Percentiles rank a stretch among this genome's conserved stretches.
phyloP scores from a whole-genome alignment of 1,139 yeast genomes.

The Nakaseomyces glabratus region DNA sequence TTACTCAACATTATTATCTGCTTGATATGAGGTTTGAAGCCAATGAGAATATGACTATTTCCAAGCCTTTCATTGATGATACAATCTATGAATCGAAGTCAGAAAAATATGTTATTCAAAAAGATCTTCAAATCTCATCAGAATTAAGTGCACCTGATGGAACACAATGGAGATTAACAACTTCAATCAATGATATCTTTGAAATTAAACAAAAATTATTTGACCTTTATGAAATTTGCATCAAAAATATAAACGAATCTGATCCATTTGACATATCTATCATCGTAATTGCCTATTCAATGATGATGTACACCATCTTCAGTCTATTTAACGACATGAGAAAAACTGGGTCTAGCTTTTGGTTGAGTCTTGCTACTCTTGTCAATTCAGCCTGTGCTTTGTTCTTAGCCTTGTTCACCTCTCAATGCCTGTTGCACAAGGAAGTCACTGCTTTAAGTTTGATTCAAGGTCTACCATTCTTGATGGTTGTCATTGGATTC shows the following conservation, averaged over 20 bases:
- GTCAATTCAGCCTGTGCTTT: constrained; percentile 81
- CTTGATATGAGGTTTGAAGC: constrained; percentile 23
- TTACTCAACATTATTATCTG: constrained; percentile 24
- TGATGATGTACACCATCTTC: constrained; percentile 81
- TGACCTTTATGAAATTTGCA: constrained; percentile 39
- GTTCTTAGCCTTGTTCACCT: constrained; percentile 68
- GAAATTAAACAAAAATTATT: constrained; percentile 56
- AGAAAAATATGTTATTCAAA: constrained; percentile 23
- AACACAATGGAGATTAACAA: constrained; percentile 50
- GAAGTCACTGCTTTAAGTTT: constrained; percentile 66
- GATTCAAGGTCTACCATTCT: constrained; percentile 88
- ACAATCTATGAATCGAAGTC: constrained; percentile 18
- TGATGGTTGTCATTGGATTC: constrained; percentile 89
- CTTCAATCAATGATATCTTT: constrained; percentile 55
- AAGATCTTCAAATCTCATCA: constrained; percentile 16
- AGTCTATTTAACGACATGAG: constrained; percentile 77
- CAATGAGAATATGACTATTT: constrained; percentile 11
- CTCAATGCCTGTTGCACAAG: constrained; percentile 40
- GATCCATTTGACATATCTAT: constrained; percentile 81
- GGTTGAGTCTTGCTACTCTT: constrained; percentile 80
- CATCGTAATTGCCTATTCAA: constrained; percentile 73
- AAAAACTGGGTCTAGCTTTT: constrained; percentile 71
- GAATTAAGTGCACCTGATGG: constrained; percentile 35
- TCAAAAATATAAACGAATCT: constrained; percentile 57
- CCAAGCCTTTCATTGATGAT: constrained; percentile 20